Base-by-base conservation (phyloP, 2,329 filamentous ascomycete species). In the Calonectria montana region DNA sequence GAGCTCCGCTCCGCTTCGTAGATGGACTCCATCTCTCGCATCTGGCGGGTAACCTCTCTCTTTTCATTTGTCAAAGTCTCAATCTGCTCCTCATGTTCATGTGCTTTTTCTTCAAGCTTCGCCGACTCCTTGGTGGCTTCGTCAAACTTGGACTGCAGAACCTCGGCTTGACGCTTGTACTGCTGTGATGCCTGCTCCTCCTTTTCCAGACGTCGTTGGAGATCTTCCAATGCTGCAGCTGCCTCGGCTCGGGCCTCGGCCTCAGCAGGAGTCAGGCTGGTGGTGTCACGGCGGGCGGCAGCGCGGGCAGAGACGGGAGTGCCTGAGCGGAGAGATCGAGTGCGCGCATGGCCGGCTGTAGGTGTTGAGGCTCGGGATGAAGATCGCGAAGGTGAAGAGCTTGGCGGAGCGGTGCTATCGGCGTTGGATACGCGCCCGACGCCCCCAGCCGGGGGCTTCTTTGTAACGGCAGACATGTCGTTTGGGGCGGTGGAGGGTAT, bases 1-100 rank as follows among this genome's bases (percentile, higher is more conserved):
- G 94, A 91, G 80, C 93, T 94, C 74, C 95, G 91, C 84, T 99
- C 97, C 53, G 94, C 92, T 83, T 98, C 96, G 82, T 98, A 97
- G 75, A 97, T 96, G 75, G 92, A 92, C 83, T 98, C 96, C 86
- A 98, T 92, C 82, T 99, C 97, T 75, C 96, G 91, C 80, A 94
- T 94, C 83, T 97, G 93, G 74, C 95, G 91, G 35, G 92, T 91
- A 67, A 93, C 89, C 77, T 98, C 96, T 78, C 94, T 91, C 85
- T 97, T 96, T 80, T 97, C 94, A 79, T 94, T 95, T 80, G 92
- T 91, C 66, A 98, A 87, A 9, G 90, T 87, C 83, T 98, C 95
- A 70, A 96, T 90, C 80, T 93, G 92, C 82, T 96, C 94, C 73
- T 97, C 95, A 79, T 91, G 92, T 83, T 98, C 96, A 82, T 98